Conservation (phyloP, 331 rosid species). For the Malus hybrid region DNA sequence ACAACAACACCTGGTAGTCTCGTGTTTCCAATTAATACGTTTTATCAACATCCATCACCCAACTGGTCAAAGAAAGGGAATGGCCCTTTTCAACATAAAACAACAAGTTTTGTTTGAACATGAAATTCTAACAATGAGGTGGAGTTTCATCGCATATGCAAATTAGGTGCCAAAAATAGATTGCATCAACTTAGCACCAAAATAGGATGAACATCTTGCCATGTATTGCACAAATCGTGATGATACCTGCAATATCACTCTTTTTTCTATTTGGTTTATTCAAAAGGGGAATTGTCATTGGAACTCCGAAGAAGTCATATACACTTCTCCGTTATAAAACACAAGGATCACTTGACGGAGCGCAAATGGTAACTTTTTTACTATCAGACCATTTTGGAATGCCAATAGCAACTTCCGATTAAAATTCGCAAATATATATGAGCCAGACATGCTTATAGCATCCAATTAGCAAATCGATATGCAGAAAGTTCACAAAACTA, state of each 20-base stretch:
- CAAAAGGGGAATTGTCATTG: not conserved
- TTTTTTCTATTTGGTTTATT: not conserved
- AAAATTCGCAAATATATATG: not conserved
- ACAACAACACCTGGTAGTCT: not conserved
- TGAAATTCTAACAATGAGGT: not conserved
- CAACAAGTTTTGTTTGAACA: not conserved
- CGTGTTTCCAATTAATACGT: not conserved
- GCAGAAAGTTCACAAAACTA: conserved; percentile 4
- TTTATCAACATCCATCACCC: not conserved
- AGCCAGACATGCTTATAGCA: not conserved
- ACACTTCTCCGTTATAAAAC: no score
- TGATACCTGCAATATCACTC: not conserved
- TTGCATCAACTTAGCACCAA: not conserved
- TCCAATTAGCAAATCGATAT: not conserved
- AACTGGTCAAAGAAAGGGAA: not conserved
- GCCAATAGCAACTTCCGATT: no score
- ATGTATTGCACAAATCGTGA: no score
- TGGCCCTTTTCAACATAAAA: not conserved
- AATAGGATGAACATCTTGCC: no score
- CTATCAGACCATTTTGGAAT: no score
- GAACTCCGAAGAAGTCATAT: no score
- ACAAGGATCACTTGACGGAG: no score
- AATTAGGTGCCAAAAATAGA: no score
- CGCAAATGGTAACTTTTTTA: no score
- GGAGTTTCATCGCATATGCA: no score